These are phyloP conservation scores for Termitomyces sp. DNA, from an alignment of 768 basidiomycete genomes.

Conservation along the genomic window DNA sequence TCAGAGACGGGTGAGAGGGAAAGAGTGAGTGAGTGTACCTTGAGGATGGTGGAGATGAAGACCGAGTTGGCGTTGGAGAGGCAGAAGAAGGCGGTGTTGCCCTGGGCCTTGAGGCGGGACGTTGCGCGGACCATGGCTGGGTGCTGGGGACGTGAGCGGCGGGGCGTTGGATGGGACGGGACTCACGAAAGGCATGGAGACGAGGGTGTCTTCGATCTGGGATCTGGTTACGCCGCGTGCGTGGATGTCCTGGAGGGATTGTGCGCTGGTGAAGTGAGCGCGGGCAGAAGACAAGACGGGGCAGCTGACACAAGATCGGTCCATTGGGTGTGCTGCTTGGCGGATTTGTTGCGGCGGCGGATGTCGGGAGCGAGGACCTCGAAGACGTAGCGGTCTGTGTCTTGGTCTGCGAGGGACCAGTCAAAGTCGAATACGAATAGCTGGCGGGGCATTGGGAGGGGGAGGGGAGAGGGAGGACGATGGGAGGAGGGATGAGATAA, in stretches of 20 bases:
- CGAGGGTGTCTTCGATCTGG: conserved; percentile 75
- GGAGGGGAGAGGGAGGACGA: too few species aligned
- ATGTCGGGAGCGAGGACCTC: conserved; percentile 85
- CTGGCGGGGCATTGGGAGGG: conserved; percentile 38
- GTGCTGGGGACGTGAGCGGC: conserved; percentile 51
- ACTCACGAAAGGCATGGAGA: conserved; percentile 83
- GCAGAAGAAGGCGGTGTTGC: conserved; percentile 78
- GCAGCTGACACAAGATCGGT: conserved; percentile 85
- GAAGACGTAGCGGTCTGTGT: conserved; percentile 90
- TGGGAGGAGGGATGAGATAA: too few species aligned
- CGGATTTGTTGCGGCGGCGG: conserved; percentile 72
- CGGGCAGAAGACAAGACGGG: not conserved
- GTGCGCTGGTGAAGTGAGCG: conserved; percentile 40
- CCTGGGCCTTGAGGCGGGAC: conserved; percentile 60
- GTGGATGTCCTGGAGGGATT: conserved; percentile 67
- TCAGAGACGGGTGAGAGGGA: not conserved
- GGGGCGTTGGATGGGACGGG: not conserved
- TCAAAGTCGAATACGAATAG: conserved; percentile 96
- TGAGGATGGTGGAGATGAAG: conserved; percentile 86
- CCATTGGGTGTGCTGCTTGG: conserved; percentile 70
- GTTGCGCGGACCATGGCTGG: conserved; percentile 95
- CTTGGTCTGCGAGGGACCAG: conserved; percentile 96
- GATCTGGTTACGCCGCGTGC: conserved; percentile 55
- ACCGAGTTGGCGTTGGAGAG: conserved; percentile 92
- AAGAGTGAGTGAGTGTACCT: conserved; percentile 38